phyloP scores from a whole-genome alignment of 768 basidiomycete genomes.

The Butyriboletus loyo region DNA sequence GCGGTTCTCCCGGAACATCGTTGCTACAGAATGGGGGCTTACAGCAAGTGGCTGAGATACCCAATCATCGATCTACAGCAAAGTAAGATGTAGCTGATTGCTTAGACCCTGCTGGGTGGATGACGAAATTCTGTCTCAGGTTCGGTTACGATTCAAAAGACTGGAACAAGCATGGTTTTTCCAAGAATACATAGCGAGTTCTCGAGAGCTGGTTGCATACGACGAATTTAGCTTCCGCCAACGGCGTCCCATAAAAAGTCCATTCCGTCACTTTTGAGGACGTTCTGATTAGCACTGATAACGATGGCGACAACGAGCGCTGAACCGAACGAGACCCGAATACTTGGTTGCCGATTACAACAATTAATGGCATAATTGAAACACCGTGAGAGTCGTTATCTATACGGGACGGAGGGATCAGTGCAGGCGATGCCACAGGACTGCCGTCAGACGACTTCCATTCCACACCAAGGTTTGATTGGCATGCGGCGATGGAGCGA shows the following conservation, averaged over 20 bases:
- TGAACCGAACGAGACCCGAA: neutral
- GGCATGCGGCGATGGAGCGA: neutral
- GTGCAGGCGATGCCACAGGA: neutral
- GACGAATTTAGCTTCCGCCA: no score
- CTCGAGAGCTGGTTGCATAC: no score
- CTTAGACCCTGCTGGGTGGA: neutral
- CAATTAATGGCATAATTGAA: no score
- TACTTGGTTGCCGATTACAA: neutral
- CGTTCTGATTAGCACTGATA: neutral
- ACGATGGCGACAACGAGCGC: neutral
- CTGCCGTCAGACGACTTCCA: neutral
- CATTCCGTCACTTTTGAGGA: neutral
- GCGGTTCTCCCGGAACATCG: no score
- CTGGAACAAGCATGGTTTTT: neutral
- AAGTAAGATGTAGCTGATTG: no score
- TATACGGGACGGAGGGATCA: no score
- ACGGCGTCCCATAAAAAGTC: neutral
- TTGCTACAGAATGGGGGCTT: no score
- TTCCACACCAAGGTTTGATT: neutral
- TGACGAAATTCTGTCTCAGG: neutral
- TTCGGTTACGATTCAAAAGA: neutral
- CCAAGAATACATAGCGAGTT: no score
- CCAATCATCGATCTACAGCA: no score
- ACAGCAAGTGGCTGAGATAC: no score
- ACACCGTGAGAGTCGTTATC: no score